These are phyloP conservation scores for Phytophthora tentaculata DNA, from an alignment of 352 stramenopile genomes.

Conservation along the genomic window DNA sequence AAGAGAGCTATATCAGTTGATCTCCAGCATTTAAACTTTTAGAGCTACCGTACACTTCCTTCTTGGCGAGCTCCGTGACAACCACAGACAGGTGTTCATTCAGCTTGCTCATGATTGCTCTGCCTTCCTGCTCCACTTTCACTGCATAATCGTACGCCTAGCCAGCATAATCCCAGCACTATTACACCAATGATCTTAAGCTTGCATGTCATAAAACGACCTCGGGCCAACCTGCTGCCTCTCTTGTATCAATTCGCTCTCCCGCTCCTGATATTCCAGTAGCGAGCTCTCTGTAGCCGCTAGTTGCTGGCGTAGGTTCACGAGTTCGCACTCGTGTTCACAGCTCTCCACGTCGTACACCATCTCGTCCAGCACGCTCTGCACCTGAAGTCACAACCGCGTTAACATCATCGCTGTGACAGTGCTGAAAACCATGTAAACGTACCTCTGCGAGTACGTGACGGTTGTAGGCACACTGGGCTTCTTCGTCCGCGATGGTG, in stretches of 20 bases:
- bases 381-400: slow-evolving; percentile 42
- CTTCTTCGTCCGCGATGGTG: slow-evolving; percentile 54
- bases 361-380: slow-evolving; percentile 78
- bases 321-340: slow-evolving; percentile 61
- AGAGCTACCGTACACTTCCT: slow-evolving; percentile 50
- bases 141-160: slow-evolving; percentile 64
- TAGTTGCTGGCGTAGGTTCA: slow-evolving; percentile 47
- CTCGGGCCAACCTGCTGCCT: slow-evolving; percentile 58
- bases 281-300: slow-evolving; percentile 37
- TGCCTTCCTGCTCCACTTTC: slow-evolving; percentile 59
- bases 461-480: slow-evolving; percentile 46
- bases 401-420: background rate
- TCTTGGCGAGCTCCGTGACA: slow-evolving; percentile 66
- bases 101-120: slow-evolving; percentile 45
- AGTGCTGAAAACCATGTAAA: background rate
- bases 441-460: slow-evolving; percentile 54
- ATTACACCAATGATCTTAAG: slow-evolving; percentile 1
- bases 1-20: background rate
- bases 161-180: background rate
- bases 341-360: slow-evolving; percentile 84
- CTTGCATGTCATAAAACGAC: too few relatives aligned
- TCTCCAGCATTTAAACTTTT: background rate
- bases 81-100: slow-evolving; percentile 61
- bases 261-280: slow-evolving; percentile 59
- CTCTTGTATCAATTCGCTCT: slow-evolving; percentile 66